Evolutionary conservation across 306 rosid genomes (phyloP).

Genomic region (Pyrus betulifolia): DNA sequence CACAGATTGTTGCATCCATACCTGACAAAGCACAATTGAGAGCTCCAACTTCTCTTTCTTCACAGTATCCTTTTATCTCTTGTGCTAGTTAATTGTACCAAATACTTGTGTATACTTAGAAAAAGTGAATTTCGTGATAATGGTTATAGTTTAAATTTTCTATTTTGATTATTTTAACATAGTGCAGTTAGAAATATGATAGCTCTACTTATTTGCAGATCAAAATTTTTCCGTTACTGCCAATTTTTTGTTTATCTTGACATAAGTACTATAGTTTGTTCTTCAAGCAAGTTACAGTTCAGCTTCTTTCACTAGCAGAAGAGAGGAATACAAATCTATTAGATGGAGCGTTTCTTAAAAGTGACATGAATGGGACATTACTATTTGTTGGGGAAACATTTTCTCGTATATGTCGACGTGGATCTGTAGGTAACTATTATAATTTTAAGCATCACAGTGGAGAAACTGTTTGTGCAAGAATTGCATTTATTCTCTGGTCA

Average conservation of each 20-base stretch:
- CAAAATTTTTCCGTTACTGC: background rate
- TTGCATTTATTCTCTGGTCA: conserved; percentile 1
- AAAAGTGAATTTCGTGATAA: conserved; percentile 1
- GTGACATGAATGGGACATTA: conserved; percentile 37
- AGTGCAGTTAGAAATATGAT: conserved; percentile 10
- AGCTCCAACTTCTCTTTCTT: conserved; percentile 51
- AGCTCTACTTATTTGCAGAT: background rate
- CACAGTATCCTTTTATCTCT: conserved; percentile 69
- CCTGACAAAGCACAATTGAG: conserved; percentile 84
- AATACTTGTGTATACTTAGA: conserved; percentile 7
- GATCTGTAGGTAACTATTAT: conserved; percentile 71
- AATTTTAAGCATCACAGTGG: conserved; percentile 13
- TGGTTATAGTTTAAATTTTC: background rate
- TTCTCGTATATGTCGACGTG: conserved; percentile 89
- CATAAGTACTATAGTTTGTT: conserved; percentile 49
- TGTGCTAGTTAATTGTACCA: conserved; percentile 9
- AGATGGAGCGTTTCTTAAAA: conserved; percentile 14
- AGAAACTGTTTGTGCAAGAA: background rate
- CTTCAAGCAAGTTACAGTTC: conserved; percentile 71
- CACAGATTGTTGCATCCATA: conserved; percentile 75
- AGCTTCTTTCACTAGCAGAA: conserved; percentile 64
- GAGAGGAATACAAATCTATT: conserved; percentile 30
- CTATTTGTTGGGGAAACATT: conserved; percentile 73
- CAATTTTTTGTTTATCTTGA: conserved; percentile 38
- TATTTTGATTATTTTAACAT: background rate